phyloP scores from a whole-genome alignment of 2,329 filamentous ascomycete species.

The Cladosporium halotolerans region DNA sequence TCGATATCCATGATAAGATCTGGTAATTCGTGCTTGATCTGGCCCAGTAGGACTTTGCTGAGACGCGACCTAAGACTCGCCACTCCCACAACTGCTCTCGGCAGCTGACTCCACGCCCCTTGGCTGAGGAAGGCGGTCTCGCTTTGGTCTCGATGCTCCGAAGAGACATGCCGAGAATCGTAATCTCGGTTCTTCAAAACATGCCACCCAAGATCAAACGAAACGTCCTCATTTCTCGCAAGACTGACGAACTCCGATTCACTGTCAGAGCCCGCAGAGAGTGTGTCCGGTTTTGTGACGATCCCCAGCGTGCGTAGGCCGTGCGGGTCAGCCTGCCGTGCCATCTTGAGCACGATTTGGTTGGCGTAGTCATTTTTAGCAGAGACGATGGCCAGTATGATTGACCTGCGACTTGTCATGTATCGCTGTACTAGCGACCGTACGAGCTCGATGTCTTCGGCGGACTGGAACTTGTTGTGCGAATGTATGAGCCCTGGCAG shows the following conservation, averaged over 20 bases:
- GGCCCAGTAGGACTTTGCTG: constrained; percentile 44
- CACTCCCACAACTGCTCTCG: constrained; percentile 29
- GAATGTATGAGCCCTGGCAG: constrained; percentile 25
- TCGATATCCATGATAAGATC: constrained; percentile 41
- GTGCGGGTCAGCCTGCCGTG: constrained; percentile 40
- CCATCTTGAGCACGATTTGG: constrained; percentile 51
- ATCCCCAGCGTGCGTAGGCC: constrained; percentile 49
- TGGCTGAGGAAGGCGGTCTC: not conserved
- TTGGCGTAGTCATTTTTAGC: constrained; percentile 47
- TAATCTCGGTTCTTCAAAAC: constrained; percentile 44
- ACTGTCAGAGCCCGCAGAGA: constrained; percentile 31
- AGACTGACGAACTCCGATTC: constrained; percentile 38
- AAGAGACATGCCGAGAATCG: constrained; percentile 10
- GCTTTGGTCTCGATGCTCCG: not conserved
- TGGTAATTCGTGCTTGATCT: constrained; percentile 45
- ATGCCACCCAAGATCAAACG: constrained; percentile 47
- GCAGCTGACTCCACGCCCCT: not conserved
- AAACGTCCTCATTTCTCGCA: constrained; percentile 35
- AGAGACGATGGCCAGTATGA: constrained; percentile 38
- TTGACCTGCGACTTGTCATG: constrained; percentile 21
- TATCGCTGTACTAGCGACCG: constrained; percentile 8
- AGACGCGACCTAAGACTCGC: constrained; percentile 47
- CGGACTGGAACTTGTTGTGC: constrained; percentile 26
- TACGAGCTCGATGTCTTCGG: constrained; percentile 28
- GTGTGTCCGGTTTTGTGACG: constrained; percentile 44